Evolutionary conservation across 192 early-diverging fungal species (phyloP).

Genomic region (Coemansia sp.): DNA sequence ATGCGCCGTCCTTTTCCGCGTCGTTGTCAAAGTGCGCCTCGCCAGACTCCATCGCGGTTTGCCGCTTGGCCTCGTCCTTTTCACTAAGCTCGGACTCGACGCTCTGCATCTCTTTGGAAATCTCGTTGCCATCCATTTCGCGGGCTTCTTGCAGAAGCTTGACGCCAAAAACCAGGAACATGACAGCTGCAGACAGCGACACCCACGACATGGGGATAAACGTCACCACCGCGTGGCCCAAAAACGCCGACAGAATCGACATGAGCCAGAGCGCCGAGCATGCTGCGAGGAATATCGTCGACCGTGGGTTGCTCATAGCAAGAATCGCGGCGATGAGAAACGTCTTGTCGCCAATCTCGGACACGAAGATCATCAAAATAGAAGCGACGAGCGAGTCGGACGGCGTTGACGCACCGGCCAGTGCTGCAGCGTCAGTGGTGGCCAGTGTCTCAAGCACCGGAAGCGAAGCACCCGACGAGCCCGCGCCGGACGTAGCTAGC

Average conservation of each 20-base stretch:
- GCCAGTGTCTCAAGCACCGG: slow-evolving; percentile 1
- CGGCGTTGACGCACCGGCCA: slow-evolving; percentile 1
- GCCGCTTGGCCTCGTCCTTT: slow-evolving; percentile 58
- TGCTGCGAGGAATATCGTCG: slow-evolving; percentile 88
- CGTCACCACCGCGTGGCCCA: slow-evolving; percentile 88
- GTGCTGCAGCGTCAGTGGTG: slow-evolving; percentile 8
- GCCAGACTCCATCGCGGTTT: slow-evolving; percentile 62
- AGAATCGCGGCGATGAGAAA: slow-evolving; percentile 98
- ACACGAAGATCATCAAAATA: slow-evolving; percentile 89
- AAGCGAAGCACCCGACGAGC: not conserved
- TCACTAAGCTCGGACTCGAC: slow-evolving; percentile 87
- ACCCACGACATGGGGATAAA: slow-evolving; percentile 87
- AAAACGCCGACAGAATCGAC: slow-evolving; percentile 91
- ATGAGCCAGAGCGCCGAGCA: slow-evolving; percentile 86
- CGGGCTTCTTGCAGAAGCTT: slow-evolving; percentile 83
- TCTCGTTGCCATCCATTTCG: slow-evolving; percentile 85
- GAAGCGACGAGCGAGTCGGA: slow-evolving; percentile 53
- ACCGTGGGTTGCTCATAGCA: slow-evolving; percentile 95
- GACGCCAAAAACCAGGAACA: slow-evolving; percentile 94
- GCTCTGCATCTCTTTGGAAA: slow-evolving; percentile 85
- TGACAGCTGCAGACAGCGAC: slow-evolving; percentile 72
- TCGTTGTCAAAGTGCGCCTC: slow-evolving; percentile 9
- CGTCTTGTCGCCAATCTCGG: slow-evolving; percentile 99
- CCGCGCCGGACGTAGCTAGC: not conserved
- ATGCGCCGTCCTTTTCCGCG: slow-evolving; percentile 18